Evolutionary conservation across 352 stramenopile genomes (phyloP), one percentile per base, ranked within the genome.

Genomic region (Phytopythium kandeliae): DNA sequence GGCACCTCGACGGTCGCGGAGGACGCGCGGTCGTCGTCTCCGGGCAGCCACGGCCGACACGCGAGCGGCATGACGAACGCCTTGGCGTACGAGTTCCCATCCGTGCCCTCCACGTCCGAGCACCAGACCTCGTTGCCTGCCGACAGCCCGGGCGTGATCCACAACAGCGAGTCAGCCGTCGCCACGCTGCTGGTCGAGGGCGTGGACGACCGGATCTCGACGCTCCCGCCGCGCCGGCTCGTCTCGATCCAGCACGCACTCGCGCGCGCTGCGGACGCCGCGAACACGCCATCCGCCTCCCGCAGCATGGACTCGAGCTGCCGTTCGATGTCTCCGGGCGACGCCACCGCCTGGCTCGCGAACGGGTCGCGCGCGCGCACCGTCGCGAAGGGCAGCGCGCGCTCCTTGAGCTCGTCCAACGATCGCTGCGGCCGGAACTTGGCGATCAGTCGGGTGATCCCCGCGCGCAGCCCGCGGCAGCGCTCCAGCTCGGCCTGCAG

Each of bases 191-290:
- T 37, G 3, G 17, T 9, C 2, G 43, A 34, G n/a, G 43, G 11
- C 17, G 43, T 49, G 5, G 43, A 49, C 43, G 43, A 49, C 12
- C 24, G 25, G 11, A 49, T 16, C 43, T 49, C 43, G 8, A 4
- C 30, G 8, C 17, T 12, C 16, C 17, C 11, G 12, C 16, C 26
- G 3, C 0, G 25, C 16, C 9, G 2, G 26, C 25, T 49, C 4
- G 25, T 36, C 43, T 49, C 43, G 15, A 49, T 25, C 22, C 43
- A 49, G 17, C 43, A 36, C 24, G 41, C 21, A 4, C 4, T 19
- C 22, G 43, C 15, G n/a, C 26, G 43, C 4, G 30, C 16, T 2
- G 30, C 5, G 7, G 43, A 37, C 25, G 6, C 10, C 10, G 43
- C 22, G 12, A 49, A 49, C 25, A 49, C 43, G 26, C 17, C 0